Conservation (phyloP, 345 rosid species). For the Pistacia vera region DNA sequence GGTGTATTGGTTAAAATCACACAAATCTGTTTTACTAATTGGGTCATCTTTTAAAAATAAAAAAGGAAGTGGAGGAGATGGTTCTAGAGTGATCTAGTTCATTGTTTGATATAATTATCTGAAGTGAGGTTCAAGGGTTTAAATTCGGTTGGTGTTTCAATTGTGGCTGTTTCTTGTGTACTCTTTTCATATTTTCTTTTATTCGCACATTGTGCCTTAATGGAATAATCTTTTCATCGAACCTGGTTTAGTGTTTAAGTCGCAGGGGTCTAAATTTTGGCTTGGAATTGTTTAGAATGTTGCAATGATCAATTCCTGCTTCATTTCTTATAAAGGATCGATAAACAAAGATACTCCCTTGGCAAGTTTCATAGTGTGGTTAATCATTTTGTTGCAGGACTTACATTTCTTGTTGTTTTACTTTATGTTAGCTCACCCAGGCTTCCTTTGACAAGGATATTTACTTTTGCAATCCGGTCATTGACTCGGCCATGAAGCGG, state of each 20-base stretch:
- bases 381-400: neutral
- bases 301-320: neutral
- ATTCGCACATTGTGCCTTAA: too few relatives aligned
- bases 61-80: neutral
- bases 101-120: neutral
- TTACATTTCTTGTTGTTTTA: neutral
- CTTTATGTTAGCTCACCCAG: neutral
- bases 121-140: neutral
- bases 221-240: too few relatives aligned
- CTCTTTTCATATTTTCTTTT: neutral
- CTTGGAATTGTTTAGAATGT: neutral
- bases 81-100: neutral
- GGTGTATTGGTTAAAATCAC: neutral
- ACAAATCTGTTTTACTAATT: neutral
- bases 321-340: too few relatives aligned
- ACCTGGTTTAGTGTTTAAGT: too few relatives aligned
- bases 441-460: neutral
- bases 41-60: neutral
- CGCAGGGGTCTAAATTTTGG: too few relatives aligned
- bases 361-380: neutral
- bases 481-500: slow-evolving; percentile 48
- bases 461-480: neutral
- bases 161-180: slow-evolving; percentile 12
- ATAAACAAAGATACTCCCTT: too few relatives aligned
- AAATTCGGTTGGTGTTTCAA: neutral